Conservation (phyloP, 2,329 filamentous ascomycete species). For the Colletotrichum ledebouriae region DNA sequence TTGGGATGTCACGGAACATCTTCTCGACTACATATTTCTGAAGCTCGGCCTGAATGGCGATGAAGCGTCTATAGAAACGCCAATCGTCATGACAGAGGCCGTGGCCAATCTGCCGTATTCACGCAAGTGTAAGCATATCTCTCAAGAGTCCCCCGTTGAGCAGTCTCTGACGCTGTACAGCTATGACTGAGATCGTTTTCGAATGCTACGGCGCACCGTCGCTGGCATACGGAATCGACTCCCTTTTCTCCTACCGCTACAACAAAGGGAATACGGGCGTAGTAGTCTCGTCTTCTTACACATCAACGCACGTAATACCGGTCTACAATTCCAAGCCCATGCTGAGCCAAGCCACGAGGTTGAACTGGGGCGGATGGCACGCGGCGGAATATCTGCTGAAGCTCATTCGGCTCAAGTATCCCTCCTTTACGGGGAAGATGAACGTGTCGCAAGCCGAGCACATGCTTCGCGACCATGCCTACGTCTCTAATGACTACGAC, state of each 20-base stretch:
- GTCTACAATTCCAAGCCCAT: constrained; percentile 89
- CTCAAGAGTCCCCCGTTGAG: background rate
- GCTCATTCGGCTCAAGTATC: constrained; percentile 91
- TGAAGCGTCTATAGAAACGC: constrained; percentile 82
- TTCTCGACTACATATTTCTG: constrained; percentile 94
- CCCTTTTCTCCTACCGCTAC: constrained; percentile 93
- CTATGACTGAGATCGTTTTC: constrained; percentile 97
- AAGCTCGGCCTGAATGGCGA: constrained; percentile 88
- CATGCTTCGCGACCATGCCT: constrained; percentile 89
- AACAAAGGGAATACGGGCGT: constrained; percentile 90
- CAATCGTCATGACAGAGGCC: constrained; percentile 95
- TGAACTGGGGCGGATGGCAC: constrained; percentile 96
- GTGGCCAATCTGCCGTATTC: constrained; percentile 92
- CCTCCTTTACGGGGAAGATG: constrained; percentile 87
- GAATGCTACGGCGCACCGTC: constrained; percentile 95
- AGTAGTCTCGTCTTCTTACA: constrained; percentile 92
- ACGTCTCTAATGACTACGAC: constrained; percentile 88
- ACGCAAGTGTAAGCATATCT: constrained; percentile 75
- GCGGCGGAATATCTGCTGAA: constrained; percentile 92
- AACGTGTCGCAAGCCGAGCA: constrained; percentile 89
- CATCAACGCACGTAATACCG: constrained; percentile 94
- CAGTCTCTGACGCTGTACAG: constrained; percentile 61
- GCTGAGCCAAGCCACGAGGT: constrained; percentile 84
- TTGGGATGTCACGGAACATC: constrained; percentile 97
- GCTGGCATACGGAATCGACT: constrained; percentile 94